These are phyloP conservation scores for Lolium perenne DNA, from an alignment of 176 grass and related monocot species.

Conservation along the genomic window DNA sequence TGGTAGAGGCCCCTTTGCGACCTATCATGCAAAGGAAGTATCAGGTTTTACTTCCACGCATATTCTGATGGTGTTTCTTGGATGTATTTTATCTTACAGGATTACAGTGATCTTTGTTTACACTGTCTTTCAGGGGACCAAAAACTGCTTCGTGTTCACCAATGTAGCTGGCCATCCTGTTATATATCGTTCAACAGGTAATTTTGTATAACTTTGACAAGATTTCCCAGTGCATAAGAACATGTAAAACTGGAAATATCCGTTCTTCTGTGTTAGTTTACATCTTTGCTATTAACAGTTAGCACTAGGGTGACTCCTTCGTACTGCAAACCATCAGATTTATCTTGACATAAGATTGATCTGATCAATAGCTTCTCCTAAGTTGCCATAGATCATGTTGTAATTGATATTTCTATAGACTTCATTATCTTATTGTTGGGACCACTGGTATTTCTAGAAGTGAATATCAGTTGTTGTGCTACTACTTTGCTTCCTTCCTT, in stretches of 20 bases:
- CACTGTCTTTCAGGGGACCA: constrained; percentile 70
- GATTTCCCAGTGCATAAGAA: background rate
- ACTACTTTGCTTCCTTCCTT: constrained; percentile 5
- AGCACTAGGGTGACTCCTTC: background rate
- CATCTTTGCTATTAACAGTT: background rate
- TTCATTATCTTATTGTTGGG: background rate
- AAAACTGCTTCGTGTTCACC: constrained; percentile 89
- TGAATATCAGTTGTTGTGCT: constrained; percentile 11
- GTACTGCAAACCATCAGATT: constrained; percentile 1
- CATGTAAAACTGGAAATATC: background rate
- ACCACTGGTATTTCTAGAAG: constrained; percentile 32
- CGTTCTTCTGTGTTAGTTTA: background rate
- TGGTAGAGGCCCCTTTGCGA: constrained; percentile 84
- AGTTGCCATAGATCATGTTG: background rate
- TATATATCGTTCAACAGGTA: constrained; percentile 94
- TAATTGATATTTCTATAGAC: background rate
- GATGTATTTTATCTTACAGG: constrained; percentile 26
- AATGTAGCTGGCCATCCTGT: constrained; percentile 67
- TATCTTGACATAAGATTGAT: background rate
- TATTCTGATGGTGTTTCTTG: constrained; percentile 22
- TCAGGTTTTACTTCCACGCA: constrained; percentile 60
- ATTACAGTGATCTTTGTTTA: constrained; percentile 10
- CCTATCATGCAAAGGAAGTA: constrained; percentile 95
- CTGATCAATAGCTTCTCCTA: constrained; percentile 10
- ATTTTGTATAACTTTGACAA: constrained; percentile 15